Evolutionary conservation across 2,329 filamentous ascomycete genomes (phyloP), one percentile per base, ranked within the genome.

Genomic region (Pochonia chlamydosporia): DNA sequence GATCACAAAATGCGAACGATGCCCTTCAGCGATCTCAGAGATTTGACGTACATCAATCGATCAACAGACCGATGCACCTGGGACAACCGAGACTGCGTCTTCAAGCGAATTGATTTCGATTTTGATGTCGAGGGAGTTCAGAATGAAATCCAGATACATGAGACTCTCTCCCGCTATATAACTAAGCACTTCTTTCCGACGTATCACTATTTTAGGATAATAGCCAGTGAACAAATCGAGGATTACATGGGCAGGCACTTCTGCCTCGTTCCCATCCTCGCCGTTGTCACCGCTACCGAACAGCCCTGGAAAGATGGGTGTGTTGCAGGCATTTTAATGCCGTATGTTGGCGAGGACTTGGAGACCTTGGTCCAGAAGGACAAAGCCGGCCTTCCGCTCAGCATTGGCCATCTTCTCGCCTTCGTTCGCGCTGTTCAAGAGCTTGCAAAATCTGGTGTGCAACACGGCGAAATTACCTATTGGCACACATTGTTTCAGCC

Each of bases 41-140:
- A 52, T 3, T 28, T 49, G 36, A 21, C n/a, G 14, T 52, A 52
- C 42, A 45, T 52, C 5, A 52, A 44, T 40, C 43, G 48, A 25
- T 41, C 42, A 6, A 36, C 46, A 13, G 50, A 54, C 23, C 40
- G 37, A 4, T 54, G 48, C 37, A 41, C 20, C 3, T 54, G 50
- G 52, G 26, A 40, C 16, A 36, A 37, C 24, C 43, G 39, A 23
- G 40, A 47, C 21, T 52, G 50, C 30, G 50, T 54, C 33, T 56
- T 56, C 39, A 54, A 56, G 42, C 50, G 52, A 10, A 56, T 56
- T 39, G 54, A 54, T 30, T 56, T 54, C 36, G 47, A 50, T 31
- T 35, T 43, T 23, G 50, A 56, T 30, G 30, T 52, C 16, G 40
- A 47, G 13, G 31, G 42, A 3, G 39, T 52, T 18, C 26, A 51